Evolutionary conservation across 169 alveolate species (phyloP).

Genomic region (Eimeria sp.): DNA sequence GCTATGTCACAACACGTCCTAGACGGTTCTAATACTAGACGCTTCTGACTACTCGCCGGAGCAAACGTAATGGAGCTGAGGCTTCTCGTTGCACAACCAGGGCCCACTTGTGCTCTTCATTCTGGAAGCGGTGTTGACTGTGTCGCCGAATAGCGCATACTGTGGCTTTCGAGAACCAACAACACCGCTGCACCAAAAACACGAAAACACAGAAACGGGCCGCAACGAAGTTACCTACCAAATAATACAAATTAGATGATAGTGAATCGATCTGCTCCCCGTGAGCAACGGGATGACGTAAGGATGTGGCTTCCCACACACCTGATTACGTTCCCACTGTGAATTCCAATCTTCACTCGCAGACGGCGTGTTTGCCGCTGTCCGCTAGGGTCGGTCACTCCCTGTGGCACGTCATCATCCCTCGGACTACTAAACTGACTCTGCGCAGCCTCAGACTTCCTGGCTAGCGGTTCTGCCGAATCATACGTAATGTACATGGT

Average conservation of each 20-base stretch:
- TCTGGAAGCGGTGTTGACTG: constrained; percentile 80
- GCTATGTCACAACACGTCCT: neutral
- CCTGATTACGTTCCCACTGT: constrained; percentile 97
- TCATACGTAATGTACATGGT: constrained; percentile 73
- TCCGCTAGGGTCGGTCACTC: constrained; percentile 11
- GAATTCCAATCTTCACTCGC: constrained; percentile 94
- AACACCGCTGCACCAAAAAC: constrained; percentile 93
- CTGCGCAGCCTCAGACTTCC: neutral
- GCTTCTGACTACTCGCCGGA: neutral
- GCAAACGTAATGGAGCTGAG: neutral
- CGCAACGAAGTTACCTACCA: neutral
- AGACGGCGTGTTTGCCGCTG: constrained; percentile 73
- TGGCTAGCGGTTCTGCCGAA: constrained; percentile 61
- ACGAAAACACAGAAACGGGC: neutral
- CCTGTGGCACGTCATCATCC: neutral
- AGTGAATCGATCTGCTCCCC: neutral
- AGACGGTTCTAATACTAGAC: neutral
- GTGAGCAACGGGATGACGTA: neutral
- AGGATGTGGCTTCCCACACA: neutral
- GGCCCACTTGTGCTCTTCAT: constrained; percentile 75
- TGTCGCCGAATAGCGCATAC: constrained; percentile 96
- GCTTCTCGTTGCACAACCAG: neutral
- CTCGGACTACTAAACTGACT: constrained; percentile 41
- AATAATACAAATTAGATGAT: neutral
- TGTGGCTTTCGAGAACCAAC: constrained; percentile 99